Conservation (phyloP, 805 yeast species). For the Myxozyma melibiosi region DNA sequence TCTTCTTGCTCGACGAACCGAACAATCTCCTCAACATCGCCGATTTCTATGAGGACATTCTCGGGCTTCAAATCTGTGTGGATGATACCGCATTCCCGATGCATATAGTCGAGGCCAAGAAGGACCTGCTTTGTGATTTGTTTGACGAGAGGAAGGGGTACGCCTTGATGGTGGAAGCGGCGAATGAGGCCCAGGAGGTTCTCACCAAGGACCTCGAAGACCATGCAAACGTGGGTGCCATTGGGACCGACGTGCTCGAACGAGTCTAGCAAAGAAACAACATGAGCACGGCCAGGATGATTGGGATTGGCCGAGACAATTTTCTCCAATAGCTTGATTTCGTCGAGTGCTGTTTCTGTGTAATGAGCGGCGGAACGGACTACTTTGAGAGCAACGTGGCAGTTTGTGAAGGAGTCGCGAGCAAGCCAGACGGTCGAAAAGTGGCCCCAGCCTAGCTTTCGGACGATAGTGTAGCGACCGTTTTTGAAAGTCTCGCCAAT, state of each 20-base stretch:
- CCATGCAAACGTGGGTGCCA: conserved; percentile 95
- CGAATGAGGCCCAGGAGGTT: conserved; percentile 82
- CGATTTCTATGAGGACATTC: conserved; percentile 75
- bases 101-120: conserved; percentile 70
- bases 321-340: conserved; percentile 73
- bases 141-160: conserved; percentile 75
- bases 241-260: conserved; percentile 87
- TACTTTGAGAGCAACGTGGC: conserved; percentile 91
- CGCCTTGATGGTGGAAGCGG: conserved; percentile 73
- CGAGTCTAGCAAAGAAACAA: conserved; percentile 77
- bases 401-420: conserved; percentile 48
- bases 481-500: conserved; percentile 84
- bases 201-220: conserved; percentile 95
- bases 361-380: conserved; percentile 90
- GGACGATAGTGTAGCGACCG: conserved; percentile 72
- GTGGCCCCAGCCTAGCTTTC: conserved; percentile 99
- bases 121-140: conserved; percentile 79
- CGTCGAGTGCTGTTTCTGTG: conserved; percentile 93
- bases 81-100: conserved; percentile 70
- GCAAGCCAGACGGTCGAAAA: conserved; percentile 96
- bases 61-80: conserved; percentile 78
- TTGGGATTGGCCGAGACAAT: conserved; percentile 60
- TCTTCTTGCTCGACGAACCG: conserved; percentile 66
- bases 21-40: conserved; percentile 79
- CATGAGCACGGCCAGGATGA: conserved; percentile 81